Base-by-base conservation (phyloP, 352 stramenopile species). In the Globisporangium barbulae region DNA sequence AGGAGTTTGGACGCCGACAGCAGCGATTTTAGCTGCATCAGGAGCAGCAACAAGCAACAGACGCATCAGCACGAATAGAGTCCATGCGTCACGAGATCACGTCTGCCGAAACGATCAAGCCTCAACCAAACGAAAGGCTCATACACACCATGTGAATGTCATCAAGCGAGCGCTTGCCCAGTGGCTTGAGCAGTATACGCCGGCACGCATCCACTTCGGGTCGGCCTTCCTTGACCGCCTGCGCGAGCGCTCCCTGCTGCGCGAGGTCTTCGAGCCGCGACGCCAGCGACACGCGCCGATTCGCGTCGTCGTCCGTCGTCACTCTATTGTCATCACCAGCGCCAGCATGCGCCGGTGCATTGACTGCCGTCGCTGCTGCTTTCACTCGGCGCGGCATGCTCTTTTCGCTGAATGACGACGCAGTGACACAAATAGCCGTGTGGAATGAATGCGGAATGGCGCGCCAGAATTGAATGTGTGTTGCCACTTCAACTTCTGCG, bases 1-100 rank as follows among this genome's bases (percentile, higher is more conserved):
- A 91, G 81, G 33, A 94, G 67, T 50, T 90, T 90, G 53, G 85
- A 90, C 49, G 78, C 78, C 12, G 65, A 72, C 28, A 94, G 79
- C 33, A 92, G 70, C 33, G 84, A 81, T 63, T 94, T 94, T 31
- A 93, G 79, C 85, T 93, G 65, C 28, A 42, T 35, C n/a, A 47
- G 1, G 28, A 28, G 19, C 33, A 41, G 15, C 1, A 56, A 10
- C 35, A 10, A 15, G 15, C 1, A 56, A 10, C 35, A 10, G 6
- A 47, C 28, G 12, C 13, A 41, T 33, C 21, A 59, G 41, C 15
- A 21, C 4, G 35, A 41, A 12, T 15, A 41, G 12, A 41, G 4
- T 12, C 3, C 15, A 56, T 25, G 9, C 31, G 52, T 57, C 25
- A 44, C 31, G n/a, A 19, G 30, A 57, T 30, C 52, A 57, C 25